Conservation (phyloP, 78 protist genomes). For the Thecamonas trahens region DNA sequence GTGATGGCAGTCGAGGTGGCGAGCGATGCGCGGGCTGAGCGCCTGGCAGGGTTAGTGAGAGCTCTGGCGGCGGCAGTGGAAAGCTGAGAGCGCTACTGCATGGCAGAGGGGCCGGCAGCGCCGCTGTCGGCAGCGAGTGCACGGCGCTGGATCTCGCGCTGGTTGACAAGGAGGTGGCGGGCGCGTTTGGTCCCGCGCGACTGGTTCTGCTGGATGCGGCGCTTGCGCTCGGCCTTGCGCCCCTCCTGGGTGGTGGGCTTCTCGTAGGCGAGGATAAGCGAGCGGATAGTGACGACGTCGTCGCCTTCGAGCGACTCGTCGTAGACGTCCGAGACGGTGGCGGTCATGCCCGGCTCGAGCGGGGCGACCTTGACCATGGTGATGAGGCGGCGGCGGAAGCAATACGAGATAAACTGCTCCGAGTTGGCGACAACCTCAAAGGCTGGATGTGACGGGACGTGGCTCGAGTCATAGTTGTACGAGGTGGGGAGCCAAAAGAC, state of each 20-base stretch:
- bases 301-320: background rate
- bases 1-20: too few species aligned
- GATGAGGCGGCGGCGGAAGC: background rate
- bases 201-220: background rate
- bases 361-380: background rate
- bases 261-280: background rate
- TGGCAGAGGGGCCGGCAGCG: too few species aligned
- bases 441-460: slow-evolving; percentile 7
- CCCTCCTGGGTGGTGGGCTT: background rate
- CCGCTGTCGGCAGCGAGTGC: too few species aligned
- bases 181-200: too few species aligned
- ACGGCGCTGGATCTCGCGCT: too few species aligned
- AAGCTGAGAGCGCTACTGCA: too few species aligned
- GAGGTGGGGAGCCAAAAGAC: slow-evolving; percentile 79
- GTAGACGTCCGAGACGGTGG: background rate
- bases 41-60: too few species aligned
- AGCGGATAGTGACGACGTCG: background rate
- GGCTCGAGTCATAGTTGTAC: background rate
- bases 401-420: background rate
- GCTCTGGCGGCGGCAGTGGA: too few species aligned
- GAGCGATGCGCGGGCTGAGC: too few species aligned
- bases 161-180: too few species aligned
- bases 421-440: background rate
- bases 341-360: background rate
- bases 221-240: background rate